Conservation (phyloP, 257 asterid genomes). For the Gynochthodes officinalis region DNA sequence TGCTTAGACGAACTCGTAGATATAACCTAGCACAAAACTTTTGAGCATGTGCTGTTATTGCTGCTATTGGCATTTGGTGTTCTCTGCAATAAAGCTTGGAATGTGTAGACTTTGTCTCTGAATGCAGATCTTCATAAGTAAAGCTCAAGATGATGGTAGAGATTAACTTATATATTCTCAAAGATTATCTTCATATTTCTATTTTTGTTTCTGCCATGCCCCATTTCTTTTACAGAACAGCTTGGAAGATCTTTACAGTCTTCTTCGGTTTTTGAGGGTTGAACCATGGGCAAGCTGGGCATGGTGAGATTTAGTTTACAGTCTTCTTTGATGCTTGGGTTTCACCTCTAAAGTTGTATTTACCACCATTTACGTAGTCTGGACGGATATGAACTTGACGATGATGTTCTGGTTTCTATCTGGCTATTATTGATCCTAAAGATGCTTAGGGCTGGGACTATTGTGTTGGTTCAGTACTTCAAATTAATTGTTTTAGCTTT, state of each 20-base stretch:
- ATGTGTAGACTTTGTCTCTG: neutral
- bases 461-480: neutral
- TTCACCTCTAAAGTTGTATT: slow-evolving; percentile 17
- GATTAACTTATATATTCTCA: neutral
- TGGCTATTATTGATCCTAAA: neutral
- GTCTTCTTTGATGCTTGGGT: slow-evolving; percentile 11
- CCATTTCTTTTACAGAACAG: slow-evolving; percentile 63
- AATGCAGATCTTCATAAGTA: neutral
- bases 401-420: neutral
- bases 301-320: slow-evolving; percentile 52
- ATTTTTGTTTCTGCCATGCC: slow-evolving; percentile 14
- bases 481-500: slow-evolving; percentile 3
- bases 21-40: neutral
- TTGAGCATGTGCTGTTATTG: neutral
- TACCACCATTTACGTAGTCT: slow-evolving; percentile 6
- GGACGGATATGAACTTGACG: neutral
- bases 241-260: slow-evolving; percentile 90
- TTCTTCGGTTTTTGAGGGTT: slow-evolving; percentile 88
- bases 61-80: neutral
- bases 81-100: neutral
- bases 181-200: neutral
- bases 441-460: neutral
- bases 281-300: slow-evolving; percentile 99
- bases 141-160: neutral
- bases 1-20: neutral